Percentiles rank a stretch among this genome's conserved stretches.
Conservation (phyloP, 805 yeast genomes). For the Hyphopichia homilentoma region DNA sequence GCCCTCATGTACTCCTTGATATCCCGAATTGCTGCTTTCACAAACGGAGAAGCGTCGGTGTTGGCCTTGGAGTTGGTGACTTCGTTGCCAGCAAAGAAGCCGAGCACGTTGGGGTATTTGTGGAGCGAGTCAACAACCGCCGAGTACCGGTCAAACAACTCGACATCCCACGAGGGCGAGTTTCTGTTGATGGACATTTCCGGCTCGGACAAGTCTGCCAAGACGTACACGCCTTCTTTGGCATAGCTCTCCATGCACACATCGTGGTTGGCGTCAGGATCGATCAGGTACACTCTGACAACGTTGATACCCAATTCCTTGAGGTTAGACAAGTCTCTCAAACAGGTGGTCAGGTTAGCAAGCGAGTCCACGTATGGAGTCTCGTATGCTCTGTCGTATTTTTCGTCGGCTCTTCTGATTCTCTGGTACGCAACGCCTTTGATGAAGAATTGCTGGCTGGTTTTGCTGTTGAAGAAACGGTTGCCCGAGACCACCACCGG, state of each 20-base stretch:
- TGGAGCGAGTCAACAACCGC: conserved; percentile 31
- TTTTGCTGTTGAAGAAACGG: conserved; percentile 69
- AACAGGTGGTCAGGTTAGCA: conserved; percentile 64
- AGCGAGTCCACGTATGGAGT: conserved; percentile 65
- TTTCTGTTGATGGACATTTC: conserved; percentile 28
- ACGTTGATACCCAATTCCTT: conserved; percentile 67
- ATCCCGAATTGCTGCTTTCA: conserved; percentile 35
- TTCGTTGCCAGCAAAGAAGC: conserved; percentile 41
- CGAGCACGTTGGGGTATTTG: conserved; percentile 30
- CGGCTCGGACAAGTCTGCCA: conserved; percentile 36
- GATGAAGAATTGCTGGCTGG: conserved; percentile 81
- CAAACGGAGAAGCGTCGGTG: conserved; percentile 30
- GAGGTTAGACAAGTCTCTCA: conserved; percentile 80
- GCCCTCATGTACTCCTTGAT: conserved; percentile 22
- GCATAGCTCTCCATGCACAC: conserved; percentile 67
- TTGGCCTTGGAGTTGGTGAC: conserved; percentile 27
- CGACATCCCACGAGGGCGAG: conserved; percentile 32
- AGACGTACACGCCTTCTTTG: conserved; percentile 32
- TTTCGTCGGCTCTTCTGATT: conserved; percentile 44
- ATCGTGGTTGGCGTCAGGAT: conserved; percentile 68
- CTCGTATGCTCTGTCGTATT: conserved; percentile 14
- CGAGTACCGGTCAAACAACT: conserved; percentile 24
- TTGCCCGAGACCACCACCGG: conserved; percentile 63
- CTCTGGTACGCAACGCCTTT: conserved; percentile 89
- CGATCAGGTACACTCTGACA: conserved; percentile 82